Base-by-base conservation (phyloP, 805 yeast species). In the Myxozyma neglecta region DNA sequence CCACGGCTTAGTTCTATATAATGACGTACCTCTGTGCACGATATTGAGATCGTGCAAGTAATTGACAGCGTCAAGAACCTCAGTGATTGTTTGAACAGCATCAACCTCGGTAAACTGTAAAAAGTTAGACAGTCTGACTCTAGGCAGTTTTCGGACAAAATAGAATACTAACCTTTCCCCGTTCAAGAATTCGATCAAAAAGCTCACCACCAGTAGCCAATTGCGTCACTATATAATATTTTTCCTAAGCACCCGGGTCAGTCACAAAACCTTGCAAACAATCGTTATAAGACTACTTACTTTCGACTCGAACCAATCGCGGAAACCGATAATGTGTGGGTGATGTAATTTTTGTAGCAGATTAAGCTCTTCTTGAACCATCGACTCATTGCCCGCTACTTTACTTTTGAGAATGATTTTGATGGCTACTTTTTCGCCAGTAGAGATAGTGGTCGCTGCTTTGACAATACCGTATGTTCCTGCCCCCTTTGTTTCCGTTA, bases 121-220 rank as follows among this genome's bases (percentile, higher is more conserved):
- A 34, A n/a, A 37, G 46, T 32, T 35, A 18, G 50, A 6, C 29
- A 36, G n/a, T 16, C 24, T 29, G 10, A 6, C 2, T 24, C 29
- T 24, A 24, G 29, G 29, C 4, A 24, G 29, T 42, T 32, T 6
- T 37, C 36, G 14, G 13, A 39, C 16, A 10, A 7, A 39, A 18
- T 8, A 49, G 13, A n/a, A 11, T 9, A 43, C 56, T 14, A 14
- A 63, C 66, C 60, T 51, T 61, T 49, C 97, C 97, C 70, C 85
- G 79, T 53, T 84, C 78, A 45, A 91, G 81, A 65, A 93, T 90
- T 57, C 97, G 78, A 65, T 92, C 97, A 72, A 93, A 93, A 60
- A 93, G 77, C 74, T 93, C 99, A 54, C 99, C 99, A 36, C 99
- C 99, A 1, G 91, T 87, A 29, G 97, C 97, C 49, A 93, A 79